Base-by-base conservation (phyloP, 2,329 filamentous ascomycete genomes). In the Colletotrichum sp. region DNA sequence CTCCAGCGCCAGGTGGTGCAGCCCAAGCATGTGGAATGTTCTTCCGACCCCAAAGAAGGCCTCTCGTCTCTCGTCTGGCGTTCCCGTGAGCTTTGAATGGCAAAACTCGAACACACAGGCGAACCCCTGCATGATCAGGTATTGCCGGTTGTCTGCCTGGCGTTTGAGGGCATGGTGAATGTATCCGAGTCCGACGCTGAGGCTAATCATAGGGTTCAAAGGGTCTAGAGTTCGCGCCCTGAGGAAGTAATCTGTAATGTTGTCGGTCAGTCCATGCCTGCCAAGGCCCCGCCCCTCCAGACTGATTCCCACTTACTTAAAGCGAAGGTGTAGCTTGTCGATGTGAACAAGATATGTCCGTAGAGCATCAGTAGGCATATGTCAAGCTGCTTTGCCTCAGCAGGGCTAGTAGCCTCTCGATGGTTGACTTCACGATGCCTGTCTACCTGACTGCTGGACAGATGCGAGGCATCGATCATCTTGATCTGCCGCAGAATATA, bases 401-500 rank as follows among this genome's bases (percentile, higher is more conserved):
- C 52, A 28, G 14, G 18, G 14, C 18, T 55, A 14, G 63, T 28
- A 14, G 55, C 84, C 24, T 85, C 84, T 14, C 84, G 80, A 63
- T 85, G 82, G 7, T 82, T 79, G 59, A 84, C 84, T 5, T 85
- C 81, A 28, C 76, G 69, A 13, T 56, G 59, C n/a, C 62, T 76
- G 5, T 78, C 77, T 38, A 69, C 38, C 13, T 36, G 73, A 16
- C 52, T 14, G n/a, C 28, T 52, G 4, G 69, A 71, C 24, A 75
- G 58, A 58, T 88, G 85, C 16, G 90, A 87, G 85, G 87, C 59
- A 93, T 99, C 97, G 87, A 98, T 94, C 5, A 92, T 92, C 83
- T 98, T 97, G 84, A 99, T 95, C 84, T 98, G 95, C 6, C 97
- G 93, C 73, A 98, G 89, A 80, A 98, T 92, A 81, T 95, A 98